These are phyloP conservation scores for Anisogramma anomala DNA, from an alignment of 2,329 filamentous ascomycete genomes.

Conservation along the genomic window DNA sequence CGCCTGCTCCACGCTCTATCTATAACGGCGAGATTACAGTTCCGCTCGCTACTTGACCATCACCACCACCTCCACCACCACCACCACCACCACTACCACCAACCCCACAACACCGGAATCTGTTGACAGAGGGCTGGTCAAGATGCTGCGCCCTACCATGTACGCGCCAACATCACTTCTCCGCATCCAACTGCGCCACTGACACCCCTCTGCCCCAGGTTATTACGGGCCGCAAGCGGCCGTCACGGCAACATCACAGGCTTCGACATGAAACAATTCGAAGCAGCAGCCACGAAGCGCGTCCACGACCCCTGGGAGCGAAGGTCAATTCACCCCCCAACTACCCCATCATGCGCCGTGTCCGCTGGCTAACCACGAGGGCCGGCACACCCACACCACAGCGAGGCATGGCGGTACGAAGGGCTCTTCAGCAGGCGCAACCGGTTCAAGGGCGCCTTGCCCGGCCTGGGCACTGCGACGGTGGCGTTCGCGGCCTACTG, in stretches of 20 bases:
- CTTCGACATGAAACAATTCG: conserved; percentile 78
- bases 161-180: conserved; percentile 12
- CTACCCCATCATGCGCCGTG: neutral
- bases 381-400: conserved; percentile 31
- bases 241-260: conserved; percentile 71
- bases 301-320: conserved; percentile 57
- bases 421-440: conserved; percentile 82
- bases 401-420: conserved; percentile 89
- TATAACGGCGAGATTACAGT: no score
- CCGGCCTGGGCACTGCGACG: conserved; percentile 82
- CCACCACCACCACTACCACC: neutral
- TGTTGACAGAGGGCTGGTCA: conserved; percentile 13
- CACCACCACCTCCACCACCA: neutral
- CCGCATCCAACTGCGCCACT: neutral
- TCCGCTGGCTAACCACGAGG: no score
- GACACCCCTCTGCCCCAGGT: conserved; percentile 24
- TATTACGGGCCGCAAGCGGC: conserved; percentile 40
- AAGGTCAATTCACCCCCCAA: conserved; percentile 36
- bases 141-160: conserved; percentile 30
- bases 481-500: conserved; percentile 88
- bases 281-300: conserved; percentile 52
- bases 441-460: conserved; percentile 76
- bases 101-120: conserved; percentile 3
- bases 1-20: no score
- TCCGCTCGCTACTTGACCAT: neutral